phyloP scores from a whole-genome alignment of 371 early-diverging fungal genomes.

The Lichtheimia corymbifera region DNA sequence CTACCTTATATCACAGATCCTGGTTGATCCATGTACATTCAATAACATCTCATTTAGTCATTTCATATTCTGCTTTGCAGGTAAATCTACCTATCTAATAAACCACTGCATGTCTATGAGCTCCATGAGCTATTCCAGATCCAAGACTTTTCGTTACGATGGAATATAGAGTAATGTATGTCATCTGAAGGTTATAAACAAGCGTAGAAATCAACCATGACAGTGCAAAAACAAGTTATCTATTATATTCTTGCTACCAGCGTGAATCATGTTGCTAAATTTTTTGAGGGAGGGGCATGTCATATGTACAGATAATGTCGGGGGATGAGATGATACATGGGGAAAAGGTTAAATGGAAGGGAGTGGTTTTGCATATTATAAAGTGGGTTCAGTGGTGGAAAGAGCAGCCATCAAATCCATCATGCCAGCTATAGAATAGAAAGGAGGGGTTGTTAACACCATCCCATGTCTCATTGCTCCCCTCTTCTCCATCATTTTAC shows the following conservation, averaged over 20 bases:
- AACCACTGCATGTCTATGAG: too few species aligned
- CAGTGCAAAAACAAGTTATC: background rate
- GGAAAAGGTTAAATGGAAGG: background rate
- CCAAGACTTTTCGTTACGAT: too few species aligned
- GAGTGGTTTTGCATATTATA: background rate
- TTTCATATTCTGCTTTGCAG: too few species aligned
- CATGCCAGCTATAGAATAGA: slow-evolving; percentile 13
- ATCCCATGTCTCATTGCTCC: background rate
- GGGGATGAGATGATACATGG: background rate
- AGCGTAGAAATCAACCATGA: slow-evolving; percentile 35
- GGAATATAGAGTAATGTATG: too few species aligned
- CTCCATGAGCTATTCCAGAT: too few species aligned
- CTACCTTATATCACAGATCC: too few species aligned
- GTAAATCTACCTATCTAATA: too few species aligned
- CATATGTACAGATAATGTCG: background rate
- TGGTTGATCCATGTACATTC: too few species aligned
- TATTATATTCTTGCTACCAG: background rate
- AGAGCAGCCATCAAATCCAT: slow-evolving; percentile 14
- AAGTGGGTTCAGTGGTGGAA: slow-evolving; percentile 24
- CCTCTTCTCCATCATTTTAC: background rate
- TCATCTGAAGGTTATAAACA: too few species aligned
- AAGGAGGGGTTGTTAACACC: background rate
- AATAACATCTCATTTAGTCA: too few species aligned
- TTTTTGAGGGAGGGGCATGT: background rate
- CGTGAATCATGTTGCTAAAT: background rate